Evolutionary conservation across 768 basidiomycete species (phyloP).

Genomic region (Lentinula edodes): DNA sequence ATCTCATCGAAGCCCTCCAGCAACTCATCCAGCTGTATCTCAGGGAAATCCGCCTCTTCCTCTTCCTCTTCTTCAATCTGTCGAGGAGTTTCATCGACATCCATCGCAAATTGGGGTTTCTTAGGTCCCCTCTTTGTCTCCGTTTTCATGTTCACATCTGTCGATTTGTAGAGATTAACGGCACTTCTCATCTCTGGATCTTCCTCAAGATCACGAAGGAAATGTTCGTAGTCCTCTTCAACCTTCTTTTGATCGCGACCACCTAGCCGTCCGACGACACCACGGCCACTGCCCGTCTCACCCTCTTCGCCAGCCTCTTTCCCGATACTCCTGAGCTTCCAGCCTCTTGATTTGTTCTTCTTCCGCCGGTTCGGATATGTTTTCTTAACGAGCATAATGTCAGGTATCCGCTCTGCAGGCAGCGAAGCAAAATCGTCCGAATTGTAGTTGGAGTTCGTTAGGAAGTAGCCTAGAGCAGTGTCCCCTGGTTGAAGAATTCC

Average conservation of each 20-base stretch:
- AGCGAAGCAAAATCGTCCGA: constrained; percentile 77
- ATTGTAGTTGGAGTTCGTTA: constrained; percentile 91
- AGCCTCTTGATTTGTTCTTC: constrained; percentile 79
- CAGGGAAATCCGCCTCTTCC: constrained; percentile 82
- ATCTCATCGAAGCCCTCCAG: constrained; percentile 91
- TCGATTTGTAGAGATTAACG: constrained; percentile 82
- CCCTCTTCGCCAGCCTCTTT: constrained; percentile 88
- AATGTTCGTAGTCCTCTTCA: constrained; percentile 94
- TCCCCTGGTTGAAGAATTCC: constrained; percentile 91
- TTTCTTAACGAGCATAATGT: constrained; percentile 92
- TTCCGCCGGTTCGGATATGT: constrained; percentile 90
- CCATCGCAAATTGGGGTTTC: constrained; percentile 57
- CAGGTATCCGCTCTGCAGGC: constrained; percentile 66
- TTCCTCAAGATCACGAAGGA: constrained; percentile 91
- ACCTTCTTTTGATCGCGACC: constrained; percentile 90
- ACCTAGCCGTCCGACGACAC: constrained; percentile 87
- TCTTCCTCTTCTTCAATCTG: constrained; percentile 20
- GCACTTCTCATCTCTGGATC: constrained; percentile 85
- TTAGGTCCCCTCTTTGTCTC: constrained; percentile 31
- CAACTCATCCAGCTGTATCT: constrained; percentile 77
- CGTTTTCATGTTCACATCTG: constrained; percentile 45
- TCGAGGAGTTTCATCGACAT: constrained; percentile 48
- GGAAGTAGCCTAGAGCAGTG: constrained; percentile 84
- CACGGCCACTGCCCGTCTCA: constrained; percentile 69
- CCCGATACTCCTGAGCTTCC: constrained; percentile 89